phyloP scores from a whole-genome alignment of 331 rosid genomes.

The Cydonia oblonga region DNA sequence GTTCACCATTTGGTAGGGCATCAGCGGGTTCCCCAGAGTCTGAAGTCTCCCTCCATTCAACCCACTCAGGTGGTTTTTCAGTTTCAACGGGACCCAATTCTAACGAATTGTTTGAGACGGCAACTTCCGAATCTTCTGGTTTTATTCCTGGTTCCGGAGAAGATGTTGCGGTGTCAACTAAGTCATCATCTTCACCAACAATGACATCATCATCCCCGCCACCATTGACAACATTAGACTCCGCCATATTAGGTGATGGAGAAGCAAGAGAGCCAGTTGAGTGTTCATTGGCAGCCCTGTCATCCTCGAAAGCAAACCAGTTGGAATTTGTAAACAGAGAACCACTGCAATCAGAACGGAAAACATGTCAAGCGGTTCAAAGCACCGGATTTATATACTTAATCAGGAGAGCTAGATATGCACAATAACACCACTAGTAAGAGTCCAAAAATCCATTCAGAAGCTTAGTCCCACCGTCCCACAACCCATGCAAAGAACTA shows the following conservation, averaged over 20 bases:
- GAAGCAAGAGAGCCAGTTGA: conserved; percentile 60
- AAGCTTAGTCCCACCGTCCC: neutral
- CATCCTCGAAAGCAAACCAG: conserved; percentile 97
- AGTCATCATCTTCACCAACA: conserved; percentile 71
- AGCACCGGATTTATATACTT: neutral
- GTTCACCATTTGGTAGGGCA: conserved; percentile 59
- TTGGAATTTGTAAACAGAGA: conserved; percentile 95
- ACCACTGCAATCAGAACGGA: conserved; percentile 41
- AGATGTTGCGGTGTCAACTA: conserved; percentile 74
- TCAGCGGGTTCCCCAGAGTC: conserved; percentile 53
- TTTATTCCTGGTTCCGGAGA: conserved; percentile 46
- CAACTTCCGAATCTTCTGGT: conserved; percentile 15
- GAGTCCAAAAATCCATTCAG: neutral
- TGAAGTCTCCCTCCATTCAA: conserved; percentile 96
- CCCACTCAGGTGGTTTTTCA: conserved; percentile 95
- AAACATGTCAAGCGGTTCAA: conserved; percentile 1
- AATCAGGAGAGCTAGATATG: neutral
- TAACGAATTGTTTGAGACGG: neutral
- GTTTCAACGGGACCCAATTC: conserved; percentile 35
- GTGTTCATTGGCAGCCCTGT: conserved; percentile 48
- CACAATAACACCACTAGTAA: neutral
- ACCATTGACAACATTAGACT: conserved; percentile 22
- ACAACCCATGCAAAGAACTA: neutral
- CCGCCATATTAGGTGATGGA: conserved; percentile 60
- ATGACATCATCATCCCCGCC: conserved; percentile 37